Evolutionary conservation across 306 rosid genomes (phyloP), one percentile per base, ranked within the genome.

Genomic region (Pterocarpus santalinus): DNA sequence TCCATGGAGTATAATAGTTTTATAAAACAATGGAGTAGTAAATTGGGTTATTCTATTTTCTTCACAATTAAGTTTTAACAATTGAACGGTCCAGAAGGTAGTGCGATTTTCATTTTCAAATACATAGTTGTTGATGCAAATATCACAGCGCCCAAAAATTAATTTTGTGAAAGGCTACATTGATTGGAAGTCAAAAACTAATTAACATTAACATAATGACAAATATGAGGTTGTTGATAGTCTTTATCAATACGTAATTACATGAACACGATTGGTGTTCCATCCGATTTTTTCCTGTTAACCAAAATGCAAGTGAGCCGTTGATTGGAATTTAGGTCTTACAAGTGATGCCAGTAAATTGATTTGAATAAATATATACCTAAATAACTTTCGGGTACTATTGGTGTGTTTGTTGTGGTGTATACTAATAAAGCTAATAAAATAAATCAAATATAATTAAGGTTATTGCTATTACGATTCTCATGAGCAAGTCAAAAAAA

Each of bases 141-240:
- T 32, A 60, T 39, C 22, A 35, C 32, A 1, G 14, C 2, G 51
- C 56, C 32, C 58, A 5, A 56, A 15, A 15, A 2, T 44, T 12
- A 1, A 14, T 61, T 46, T 62, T 28, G 57, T 22, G 6, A 64
- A 72, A 72, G 32, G 0, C 9, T 41, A 5, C 15, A 80, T 80
- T 52, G 68, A 52, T 73, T 64, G 35, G 7, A 73, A 72, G 5
- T 64, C 11, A 52, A 74, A 17, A 63, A 63, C 35, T 2, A 0
- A 62, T 33, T 7, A 0, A 51, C 51, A 44, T 6, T 43, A 43
- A 43, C 8, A 43, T 7, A 17, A 47, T 12, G 46, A 79, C 51
- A 70, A 58, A 58, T 4, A 8, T 7, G 69, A 14, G 62, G 69
- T 69, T 69, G 71, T 34, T 46, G 72, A 61, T 72, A 61, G 70